These are phyloP conservation scores for Populus nigra DNA, from an alignment of 345 rosid species.

Conservation along the genomic window DNA sequence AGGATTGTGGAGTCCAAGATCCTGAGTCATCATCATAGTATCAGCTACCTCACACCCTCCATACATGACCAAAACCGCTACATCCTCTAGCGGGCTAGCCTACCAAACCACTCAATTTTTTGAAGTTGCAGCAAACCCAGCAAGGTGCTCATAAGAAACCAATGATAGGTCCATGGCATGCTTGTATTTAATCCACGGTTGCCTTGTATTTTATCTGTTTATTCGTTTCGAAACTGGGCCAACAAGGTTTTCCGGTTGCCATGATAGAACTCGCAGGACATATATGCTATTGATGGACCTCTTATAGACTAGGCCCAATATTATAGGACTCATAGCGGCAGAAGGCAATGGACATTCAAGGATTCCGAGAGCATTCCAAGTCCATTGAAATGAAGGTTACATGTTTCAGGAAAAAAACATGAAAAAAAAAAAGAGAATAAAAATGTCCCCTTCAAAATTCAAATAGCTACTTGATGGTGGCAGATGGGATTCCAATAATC, in stretches of 20 bases:
- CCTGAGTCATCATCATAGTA: too few relatives aligned
- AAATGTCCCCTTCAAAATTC: not conserved
- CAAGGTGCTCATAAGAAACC: too few relatives aligned
- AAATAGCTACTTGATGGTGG: not conserved
- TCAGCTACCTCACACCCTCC: too few relatives aligned
- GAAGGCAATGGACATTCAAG: not conserved
- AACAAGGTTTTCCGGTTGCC: not conserved
- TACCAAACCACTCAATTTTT: too few relatives aligned
- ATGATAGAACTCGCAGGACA: not conserved
- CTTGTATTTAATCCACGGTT: too few relatives aligned
- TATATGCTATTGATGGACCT: not conserved
- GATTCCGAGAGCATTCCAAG: not conserved
- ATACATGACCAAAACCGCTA: too few relatives aligned
- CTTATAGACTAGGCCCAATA: not conserved
- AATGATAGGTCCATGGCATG: too few relatives aligned
- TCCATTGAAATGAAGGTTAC: not conserved
- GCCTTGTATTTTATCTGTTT: not conserved
- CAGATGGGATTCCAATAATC: not conserved
- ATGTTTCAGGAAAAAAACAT: not conserved
- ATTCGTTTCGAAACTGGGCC: not conserved
- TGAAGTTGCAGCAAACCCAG: too few relatives aligned
- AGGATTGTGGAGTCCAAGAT: too few relatives aligned
- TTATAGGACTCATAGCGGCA: not conserved
- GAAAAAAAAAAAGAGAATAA: too few relatives aligned
- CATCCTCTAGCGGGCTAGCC: too few relatives aligned